Evolutionary conservation across 495 filamentous ascomycete genomes (phyloP).

Genomic region (Tuber microsphaerosporum): DNA sequence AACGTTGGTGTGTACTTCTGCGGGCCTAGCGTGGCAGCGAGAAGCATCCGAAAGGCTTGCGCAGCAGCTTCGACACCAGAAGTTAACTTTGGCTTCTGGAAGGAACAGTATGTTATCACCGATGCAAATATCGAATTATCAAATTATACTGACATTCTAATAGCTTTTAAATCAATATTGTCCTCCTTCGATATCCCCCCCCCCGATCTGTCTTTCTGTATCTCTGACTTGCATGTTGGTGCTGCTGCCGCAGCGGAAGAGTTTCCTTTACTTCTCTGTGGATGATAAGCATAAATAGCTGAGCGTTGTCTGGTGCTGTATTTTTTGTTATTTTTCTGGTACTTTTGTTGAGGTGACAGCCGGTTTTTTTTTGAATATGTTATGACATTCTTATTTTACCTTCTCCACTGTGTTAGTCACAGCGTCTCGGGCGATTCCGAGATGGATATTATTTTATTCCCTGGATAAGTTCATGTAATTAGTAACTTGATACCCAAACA

Average conservation of each 20-base stretch:
- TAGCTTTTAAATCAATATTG: slow-evolving; percentile 25
- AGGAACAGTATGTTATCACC: slow-evolving; percentile 59
- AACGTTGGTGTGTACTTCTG: slow-evolving; percentile 98
- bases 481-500: neutral
- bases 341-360: slow-evolving; percentile 20
- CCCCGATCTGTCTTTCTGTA: slow-evolving; percentile 17
- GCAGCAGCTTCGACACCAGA: slow-evolving; percentile 62
- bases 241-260: slow-evolving; percentile 11
- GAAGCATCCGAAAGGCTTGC: slow-evolving; percentile 77
- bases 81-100: slow-evolving; percentile 96
- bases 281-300: slow-evolving; percentile 20
- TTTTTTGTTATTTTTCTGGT: slow-evolving; percentile 22
- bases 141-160: slow-evolving; percentile 8
- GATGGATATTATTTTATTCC: slow-evolving; percentile 4
- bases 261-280: slow-evolving; percentile 17
- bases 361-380: slow-evolving; percentile 23
- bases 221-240: slow-evolving; percentile 15
- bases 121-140: slow-evolving; percentile 15
- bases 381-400: slow-evolving; percentile 17
- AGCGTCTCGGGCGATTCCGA: neutral
- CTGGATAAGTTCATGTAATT: slow-evolving; percentile 4
- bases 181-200: slow-evolving; percentile 12
- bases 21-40: slow-evolving; percentile 70
- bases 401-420: slow-evolving; percentile 8
- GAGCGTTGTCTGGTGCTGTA: slow-evolving; percentile 24